Evolutionary conservation across 257 asterid species (phyloP).

Genomic region (Vinca minor): DNA sequence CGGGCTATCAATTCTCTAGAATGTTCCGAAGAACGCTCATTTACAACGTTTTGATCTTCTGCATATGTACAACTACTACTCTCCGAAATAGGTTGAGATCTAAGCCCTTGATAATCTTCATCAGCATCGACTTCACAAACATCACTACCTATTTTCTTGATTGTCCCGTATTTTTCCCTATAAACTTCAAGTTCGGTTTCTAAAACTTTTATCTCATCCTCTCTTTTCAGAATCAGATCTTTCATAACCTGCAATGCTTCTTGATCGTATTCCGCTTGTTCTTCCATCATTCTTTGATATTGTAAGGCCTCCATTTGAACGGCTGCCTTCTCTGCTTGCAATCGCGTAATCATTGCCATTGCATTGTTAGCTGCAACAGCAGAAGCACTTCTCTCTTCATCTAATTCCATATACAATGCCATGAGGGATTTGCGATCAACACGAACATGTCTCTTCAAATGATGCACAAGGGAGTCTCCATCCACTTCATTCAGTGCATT

Average conservation of each 20-base stretch:
- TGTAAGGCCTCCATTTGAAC: constrained; percentile 98
- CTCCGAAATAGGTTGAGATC: constrained; percentile 44
- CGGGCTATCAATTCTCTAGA: constrained; percentile 21
- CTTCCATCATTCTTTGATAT: constrained; percentile 99
- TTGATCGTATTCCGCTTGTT: constrained; percentile 80
- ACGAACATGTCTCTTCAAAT: constrained; percentile 46
- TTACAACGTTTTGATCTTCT: constrained; percentile 23
- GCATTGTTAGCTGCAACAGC: constrained; percentile 97
- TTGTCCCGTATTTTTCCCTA: constrained; percentile 42
- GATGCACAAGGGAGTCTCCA: constrained; percentile 26
- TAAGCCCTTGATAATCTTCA: constrained; percentile 56
- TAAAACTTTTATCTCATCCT: constrained; percentile 52
- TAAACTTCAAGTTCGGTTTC: constrained; percentile 54
- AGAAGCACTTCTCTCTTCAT: constrained; percentile 88
- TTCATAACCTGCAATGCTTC: constrained; percentile 66
- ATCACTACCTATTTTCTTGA: constrained; percentile 50
- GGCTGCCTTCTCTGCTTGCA: constrained; percentile 91
- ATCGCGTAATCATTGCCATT: constrained; percentile 93
- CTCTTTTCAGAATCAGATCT: constrained; percentile 49
- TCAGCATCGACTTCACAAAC: constrained; percentile 57
- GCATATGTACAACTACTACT: constrained; percentile 32
- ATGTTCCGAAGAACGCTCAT: constrained; percentile 14
- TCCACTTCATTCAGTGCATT: constrained; percentile 31
- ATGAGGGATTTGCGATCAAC: constrained; percentile 61
- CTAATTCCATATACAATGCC: constrained; percentile 75